Conservation (phyloP, 441 rosid genomes). For the Geranium incanum region DNA sequence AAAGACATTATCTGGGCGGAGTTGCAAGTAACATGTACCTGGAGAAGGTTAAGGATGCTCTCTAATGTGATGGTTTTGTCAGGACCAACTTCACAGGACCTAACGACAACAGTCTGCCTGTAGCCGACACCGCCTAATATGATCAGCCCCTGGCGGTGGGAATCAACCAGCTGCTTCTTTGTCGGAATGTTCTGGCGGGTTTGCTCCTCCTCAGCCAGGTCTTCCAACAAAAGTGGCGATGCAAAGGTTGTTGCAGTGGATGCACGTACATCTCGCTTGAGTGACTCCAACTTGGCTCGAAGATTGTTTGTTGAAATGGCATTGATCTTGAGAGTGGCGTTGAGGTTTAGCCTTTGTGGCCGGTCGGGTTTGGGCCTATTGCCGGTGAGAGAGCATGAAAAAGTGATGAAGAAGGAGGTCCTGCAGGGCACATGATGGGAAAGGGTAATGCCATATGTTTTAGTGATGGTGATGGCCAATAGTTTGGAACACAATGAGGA, state of each 20-base stretch:
- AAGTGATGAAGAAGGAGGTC: too few species aligned
- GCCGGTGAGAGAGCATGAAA: too few species aligned
- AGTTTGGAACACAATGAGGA: too few species aligned
- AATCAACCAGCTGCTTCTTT: conserved; percentile 49
- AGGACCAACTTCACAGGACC: conserved; percentile 69
- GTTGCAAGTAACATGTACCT: conserved; percentile 27
- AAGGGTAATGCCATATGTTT: too few species aligned
- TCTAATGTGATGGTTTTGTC: conserved; percentile 57
- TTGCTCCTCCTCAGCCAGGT: conserved; percentile 21
- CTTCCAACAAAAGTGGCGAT: too few species aligned
- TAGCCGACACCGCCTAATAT: conserved; percentile 47
- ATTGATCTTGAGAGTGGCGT: neutral
- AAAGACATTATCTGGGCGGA: too few species aligned
- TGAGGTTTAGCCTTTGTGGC: neutral
- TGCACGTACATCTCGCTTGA: too few species aligned
- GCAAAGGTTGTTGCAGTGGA: too few species aligned
- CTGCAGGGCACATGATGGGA: too few species aligned
- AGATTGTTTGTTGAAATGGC: neutral
- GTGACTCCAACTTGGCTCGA: neutral
- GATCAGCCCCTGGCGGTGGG: conserved; percentile 53
- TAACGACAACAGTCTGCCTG: conserved; percentile 49
- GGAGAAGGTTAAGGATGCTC: conserved; percentile 55
- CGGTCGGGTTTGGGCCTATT: too few species aligned
- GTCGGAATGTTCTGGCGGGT: conserved; percentile 50
- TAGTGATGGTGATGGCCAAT: too few species aligned